phyloP scores from a whole-genome alignment of 179 eudicot species.

The Beta macrorhiza region DNA sequence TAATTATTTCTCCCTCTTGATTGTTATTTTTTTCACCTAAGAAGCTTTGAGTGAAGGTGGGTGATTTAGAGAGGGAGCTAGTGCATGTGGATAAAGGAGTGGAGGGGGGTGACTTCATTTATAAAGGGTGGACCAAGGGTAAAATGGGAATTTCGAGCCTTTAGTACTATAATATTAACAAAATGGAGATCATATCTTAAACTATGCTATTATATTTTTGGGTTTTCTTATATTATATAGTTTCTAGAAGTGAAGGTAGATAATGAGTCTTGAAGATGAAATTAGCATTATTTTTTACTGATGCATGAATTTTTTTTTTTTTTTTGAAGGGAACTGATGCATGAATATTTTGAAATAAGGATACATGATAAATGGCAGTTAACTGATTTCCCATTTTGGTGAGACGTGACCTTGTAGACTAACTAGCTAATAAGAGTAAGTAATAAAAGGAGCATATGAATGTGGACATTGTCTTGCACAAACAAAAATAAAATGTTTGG shows the following conservation, averaged over 20 bases:
- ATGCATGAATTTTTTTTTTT: neutral
- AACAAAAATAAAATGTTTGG: neutral
- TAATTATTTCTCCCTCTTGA: neutral
- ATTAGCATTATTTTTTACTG: neutral
- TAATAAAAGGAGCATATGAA: neutral
- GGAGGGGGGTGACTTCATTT: constrained; percentile 24
- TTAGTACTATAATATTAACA: neutral
- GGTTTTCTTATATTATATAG: neutral
- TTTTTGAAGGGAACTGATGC: neutral
- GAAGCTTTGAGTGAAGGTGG: neutral
- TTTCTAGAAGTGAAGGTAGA: constrained; percentile 5
- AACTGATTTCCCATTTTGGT: constrained; percentile 10
- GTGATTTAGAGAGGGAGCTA: neutral
- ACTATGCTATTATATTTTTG: neutral
- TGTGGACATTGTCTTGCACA: constrained; percentile 7
- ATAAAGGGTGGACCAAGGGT: constrained; percentile 29
- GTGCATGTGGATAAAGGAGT: constrained; percentile 18
- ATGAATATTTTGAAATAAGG: neutral
- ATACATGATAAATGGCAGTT: neutral
- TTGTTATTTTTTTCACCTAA: neutral
- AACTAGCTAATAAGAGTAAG: constrained; percentile 2
- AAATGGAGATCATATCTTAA: neutral
- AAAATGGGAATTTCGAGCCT: neutral
- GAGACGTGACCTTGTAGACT: constrained; percentile 21
- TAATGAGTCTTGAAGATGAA: constrained; percentile 8